Evolutionary conservation across 2,329 filamentous ascomycete genomes (phyloP).

Genomic region (Xylariales sp.): DNA sequence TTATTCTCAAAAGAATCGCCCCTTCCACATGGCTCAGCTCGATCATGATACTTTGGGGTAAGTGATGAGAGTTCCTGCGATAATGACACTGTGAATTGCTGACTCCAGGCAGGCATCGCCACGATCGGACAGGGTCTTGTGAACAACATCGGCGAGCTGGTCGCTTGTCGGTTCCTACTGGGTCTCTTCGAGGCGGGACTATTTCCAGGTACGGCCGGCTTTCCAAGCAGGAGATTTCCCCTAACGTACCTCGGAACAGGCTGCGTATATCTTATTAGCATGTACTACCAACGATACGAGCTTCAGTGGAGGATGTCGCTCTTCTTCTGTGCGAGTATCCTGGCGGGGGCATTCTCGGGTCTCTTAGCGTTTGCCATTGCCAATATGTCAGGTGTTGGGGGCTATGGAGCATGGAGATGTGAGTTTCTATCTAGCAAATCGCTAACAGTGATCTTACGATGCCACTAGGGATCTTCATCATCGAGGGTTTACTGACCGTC

Average conservation of each 20-base stretch:
- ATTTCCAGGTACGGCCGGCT: slow-evolving; percentile 15
- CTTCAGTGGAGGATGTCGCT: slow-evolving; percentile 16
- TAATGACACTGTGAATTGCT: not conserved
- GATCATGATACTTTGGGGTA: slow-evolving; percentile 17
- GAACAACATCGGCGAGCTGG: slow-evolving; percentile 12
- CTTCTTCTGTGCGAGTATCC: slow-evolving; percentile 15
- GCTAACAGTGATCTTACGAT: no score
- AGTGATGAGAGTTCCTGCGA: not conserved
- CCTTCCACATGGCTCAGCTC: slow-evolving; percentile 17
- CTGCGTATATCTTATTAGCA: slow-evolving; percentile 19
- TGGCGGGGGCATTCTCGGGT: slow-evolving; percentile 26
- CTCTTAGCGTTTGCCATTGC: slow-evolving; percentile 46
- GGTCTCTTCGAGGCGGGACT: slow-evolving; percentile 12
- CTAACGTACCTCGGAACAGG: slow-evolving; percentile 9
- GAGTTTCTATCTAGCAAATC: slow-evolving; percentile 14
- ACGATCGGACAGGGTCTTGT: slow-evolving; percentile 18
- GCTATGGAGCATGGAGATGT: slow-evolving; percentile 39
- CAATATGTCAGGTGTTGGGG: slow-evolving; percentile 44
- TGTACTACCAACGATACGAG: slow-evolving; percentile 18
- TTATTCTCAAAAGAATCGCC: slow-evolving; percentile 16
- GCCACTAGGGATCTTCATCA: slow-evolving; percentile 44
- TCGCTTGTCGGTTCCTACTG: slow-evolving; percentile 18
- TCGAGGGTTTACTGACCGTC: slow-evolving; percentile 42
- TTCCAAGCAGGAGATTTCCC: not conserved
- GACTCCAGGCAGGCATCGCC: slow-evolving; percentile 12